These are phyloP conservation scores for Erigeron canadensis DNA, from an alignment of 129 eudicot genomes.

Conservation along the genomic window DNA sequence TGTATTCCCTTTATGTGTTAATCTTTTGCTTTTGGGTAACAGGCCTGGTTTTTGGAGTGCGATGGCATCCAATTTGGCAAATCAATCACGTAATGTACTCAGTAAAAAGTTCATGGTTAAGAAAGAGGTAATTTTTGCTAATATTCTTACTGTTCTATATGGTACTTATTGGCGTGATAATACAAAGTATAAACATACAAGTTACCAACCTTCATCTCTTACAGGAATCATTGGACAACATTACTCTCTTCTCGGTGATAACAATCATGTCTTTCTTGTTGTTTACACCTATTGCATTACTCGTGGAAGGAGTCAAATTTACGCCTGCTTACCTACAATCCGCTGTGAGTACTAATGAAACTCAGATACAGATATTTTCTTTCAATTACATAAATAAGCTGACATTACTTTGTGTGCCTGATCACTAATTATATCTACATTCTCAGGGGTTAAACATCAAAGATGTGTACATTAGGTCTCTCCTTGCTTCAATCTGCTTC, in stretches of 20 bases:
- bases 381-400: not conserved
- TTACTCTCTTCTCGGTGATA: conserved; percentile 88
- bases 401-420: not conserved
- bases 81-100: conserved; percentile 92
- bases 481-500: conserved; percentile 90
- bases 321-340: conserved; percentile 83
- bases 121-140: conserved; percentile 47
- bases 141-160: not conserved
- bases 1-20: not conserved
- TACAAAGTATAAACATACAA: not conserved
- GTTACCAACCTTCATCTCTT: conserved; percentile 7
- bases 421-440: not conserved
- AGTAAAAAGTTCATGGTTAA: conserved; percentile 96
- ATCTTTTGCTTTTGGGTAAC: conserved; percentile 24
- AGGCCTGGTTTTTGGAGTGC: conserved; percentile 99
- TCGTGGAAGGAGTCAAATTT: conserved; percentile 87
- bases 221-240: conserved; percentile 95
- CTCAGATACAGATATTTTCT: conserved; percentile 8
- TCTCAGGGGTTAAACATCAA: conserved; percentile 76
- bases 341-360: conserved; percentile 60
- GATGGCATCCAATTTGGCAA: conserved; percentile 94
- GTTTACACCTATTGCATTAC: conserved; percentile 62
- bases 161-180: not conserved
- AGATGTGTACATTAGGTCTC: conserved; percentile 67
- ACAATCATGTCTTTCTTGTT: conserved; percentile 89